phyloP scores from a whole-genome alignment of 495 filamentous ascomycete species.

The Hypoxylon fragiforme region DNA sequence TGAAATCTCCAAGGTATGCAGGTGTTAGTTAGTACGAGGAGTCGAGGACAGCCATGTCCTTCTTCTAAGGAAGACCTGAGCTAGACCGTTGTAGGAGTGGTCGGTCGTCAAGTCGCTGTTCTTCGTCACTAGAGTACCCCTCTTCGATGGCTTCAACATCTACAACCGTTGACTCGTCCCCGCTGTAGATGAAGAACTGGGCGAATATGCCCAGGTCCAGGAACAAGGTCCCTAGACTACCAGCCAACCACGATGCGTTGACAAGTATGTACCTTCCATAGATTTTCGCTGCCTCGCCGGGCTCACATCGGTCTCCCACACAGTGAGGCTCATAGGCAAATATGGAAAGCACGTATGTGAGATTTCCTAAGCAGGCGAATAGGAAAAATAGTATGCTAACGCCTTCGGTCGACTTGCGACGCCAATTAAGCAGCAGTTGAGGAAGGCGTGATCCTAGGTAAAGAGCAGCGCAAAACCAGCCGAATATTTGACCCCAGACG shows the following conservation, averaged over 20 bases:
- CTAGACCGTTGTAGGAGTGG: slow-evolving; percentile 44
- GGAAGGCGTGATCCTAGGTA: slow-evolving; percentile 89
- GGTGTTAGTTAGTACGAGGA: no score
- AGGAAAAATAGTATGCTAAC: slow-evolving; percentile 93
- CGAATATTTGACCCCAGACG: slow-evolving; percentile 79
- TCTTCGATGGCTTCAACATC: slow-evolving; percentile 25
- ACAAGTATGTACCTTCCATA: slow-evolving; percentile 83
- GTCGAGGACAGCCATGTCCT: not conserved
- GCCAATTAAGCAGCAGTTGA: slow-evolving; percentile 86
- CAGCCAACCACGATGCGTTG: slow-evolving; percentile 86
- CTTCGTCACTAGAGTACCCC: slow-evolving; percentile 27
- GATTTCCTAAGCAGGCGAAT: slow-evolving; percentile 91
- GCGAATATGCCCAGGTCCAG: slow-evolving; percentile 84
- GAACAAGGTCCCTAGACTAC: slow-evolving; percentile 83
- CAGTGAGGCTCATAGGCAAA: slow-evolving; percentile 78
- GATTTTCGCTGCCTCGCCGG: slow-evolving; percentile 57
- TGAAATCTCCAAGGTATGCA: slow-evolving; percentile 17
- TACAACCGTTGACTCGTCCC: slow-evolving; percentile 33
- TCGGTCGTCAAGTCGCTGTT: slow-evolving; percentile 39
- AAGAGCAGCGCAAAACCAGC: slow-evolving; percentile 80
- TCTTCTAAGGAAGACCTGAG: slow-evolving; percentile 28
- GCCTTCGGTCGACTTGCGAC: slow-evolving; percentile 86
- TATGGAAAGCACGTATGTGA: slow-evolving; percentile 91
- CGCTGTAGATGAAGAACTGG: slow-evolving; percentile 86
- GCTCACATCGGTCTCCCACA: slow-evolving; percentile 47